phyloP scores from a whole-genome alignment of 805 yeast genomes.

The Clavispora vitiphila region DNA sequence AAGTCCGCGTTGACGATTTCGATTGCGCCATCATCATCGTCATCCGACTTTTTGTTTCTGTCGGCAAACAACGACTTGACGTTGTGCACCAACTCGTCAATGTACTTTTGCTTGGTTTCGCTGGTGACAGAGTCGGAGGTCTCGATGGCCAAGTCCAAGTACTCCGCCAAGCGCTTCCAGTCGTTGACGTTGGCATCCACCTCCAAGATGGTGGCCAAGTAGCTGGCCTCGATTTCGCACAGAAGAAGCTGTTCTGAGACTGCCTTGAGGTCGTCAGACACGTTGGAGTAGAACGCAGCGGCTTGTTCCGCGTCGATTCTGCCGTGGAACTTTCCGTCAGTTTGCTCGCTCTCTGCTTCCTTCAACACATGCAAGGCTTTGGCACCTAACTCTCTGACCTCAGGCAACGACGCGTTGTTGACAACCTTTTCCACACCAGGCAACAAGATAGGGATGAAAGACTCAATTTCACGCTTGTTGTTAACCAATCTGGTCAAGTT shows the following conservation, averaged over 20 bases:
- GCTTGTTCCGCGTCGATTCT: constrained; percentile 59
- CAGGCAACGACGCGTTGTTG: constrained; percentile 89
- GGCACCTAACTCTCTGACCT: constrained; percentile 87
- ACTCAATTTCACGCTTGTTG: constrained; percentile 86
- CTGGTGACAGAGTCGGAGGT: constrained; percentile 17
- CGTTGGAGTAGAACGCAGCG: constrained; percentile 31
- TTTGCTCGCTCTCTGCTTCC: constrained; percentile 68
- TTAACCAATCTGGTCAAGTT: constrained; percentile 93
- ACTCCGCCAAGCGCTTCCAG: constrained; percentile 49
- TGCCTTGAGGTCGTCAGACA: constrained; percentile 10
- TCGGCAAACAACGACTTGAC: constrained; percentile 50
- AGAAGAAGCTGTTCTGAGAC: constrained; percentile 24
- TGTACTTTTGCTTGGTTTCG: constrained; percentile 29
- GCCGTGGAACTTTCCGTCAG: constrained; percentile 73
- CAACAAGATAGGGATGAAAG: constrained; percentile 75
- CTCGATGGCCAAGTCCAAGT: constrained; percentile 34
- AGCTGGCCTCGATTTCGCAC: constrained; percentile 34
- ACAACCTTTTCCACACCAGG: constrained; percentile 93
- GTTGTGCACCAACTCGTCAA: constrained; percentile 41
- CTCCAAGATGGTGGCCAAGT: constrained; percentile 40
- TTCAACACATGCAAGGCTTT: constrained; percentile 80
- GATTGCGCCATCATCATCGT: constrained; percentile 71
- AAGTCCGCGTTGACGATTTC: constrained; percentile 92
- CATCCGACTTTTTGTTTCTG: constrained; percentile 43
- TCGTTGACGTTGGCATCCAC: constrained; percentile 42